Evolutionary conservation across 768 basidiomycete species (phyloP), one percentile per base, ranked within the genome.

Genomic region (Jaapia argillacea): DNA sequence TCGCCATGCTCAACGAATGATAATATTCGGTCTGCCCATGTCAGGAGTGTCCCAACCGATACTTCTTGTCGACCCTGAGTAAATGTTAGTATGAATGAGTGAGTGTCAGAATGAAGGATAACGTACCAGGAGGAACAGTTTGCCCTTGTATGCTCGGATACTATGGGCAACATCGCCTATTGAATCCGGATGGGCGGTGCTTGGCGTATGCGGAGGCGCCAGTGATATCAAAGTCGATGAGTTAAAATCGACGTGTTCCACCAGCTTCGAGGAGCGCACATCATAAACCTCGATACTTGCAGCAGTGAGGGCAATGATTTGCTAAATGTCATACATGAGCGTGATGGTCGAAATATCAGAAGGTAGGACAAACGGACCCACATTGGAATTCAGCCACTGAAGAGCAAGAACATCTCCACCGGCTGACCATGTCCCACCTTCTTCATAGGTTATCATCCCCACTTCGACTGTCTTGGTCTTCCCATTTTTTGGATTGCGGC

Each of bases 21-120:
- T 36, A 99, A 67, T 20, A 98, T 81, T 36, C 84, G 79, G 58
- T 99, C 96, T 4, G 94, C 90, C 96, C 96, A 99, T 1, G 90
- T 89, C 24, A 92, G 67, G 18, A 98, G 68, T 2, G 85, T 87
- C 22, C 91, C 96, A 2, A 85, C 90, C 56, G 75, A 71, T 1
- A 97, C 49, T 39, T 75, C 75, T 44, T 79, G 68, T 41, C 71
- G 70, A 38, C 76, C 74, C 89, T 86, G 50, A n/a, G n/a, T n/a
- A n/a, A n/a, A n/a, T n/a, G n/a, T n/a, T n/a, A n/a, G n/a, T n/a
- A n/a, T 24, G n/a, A 42, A 24, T 6, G 22, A 48, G 38, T 43
- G 36, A 13, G 36, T 51, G 36, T n/a, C n/a, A n/a, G n/a, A n/a
- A n/a, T n/a, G n/a, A n/a, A 33, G 31, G 41, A 36, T 20, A 24